Evolutionary conservation across 345 rosid genomes (phyloP), one percentile per base, ranked within the genome.

Genomic region (Crucihimalaya himalaica): DNA sequence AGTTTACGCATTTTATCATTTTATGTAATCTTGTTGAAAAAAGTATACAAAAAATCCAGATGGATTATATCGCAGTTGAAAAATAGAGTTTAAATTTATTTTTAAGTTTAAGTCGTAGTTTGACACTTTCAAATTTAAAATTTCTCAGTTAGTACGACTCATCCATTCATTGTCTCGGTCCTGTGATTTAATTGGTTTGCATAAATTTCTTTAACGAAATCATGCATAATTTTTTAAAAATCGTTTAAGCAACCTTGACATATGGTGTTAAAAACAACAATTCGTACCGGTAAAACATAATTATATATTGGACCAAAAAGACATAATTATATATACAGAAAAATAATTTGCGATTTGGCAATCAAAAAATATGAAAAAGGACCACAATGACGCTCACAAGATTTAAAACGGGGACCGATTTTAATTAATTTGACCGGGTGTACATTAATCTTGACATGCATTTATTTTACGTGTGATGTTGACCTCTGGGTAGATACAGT

Each of bases 331-430:
- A 23, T 23, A 23, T 3, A 23, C 3, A 23, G 2, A 23, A 23
- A 23, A 23, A 50, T 10, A 35, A 15, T 25, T 52, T 39, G 63
- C 8, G 63, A 72, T 29, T 7, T 54, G 56, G 57, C 25, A 23
- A 23, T 23, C 55, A 52, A 54, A 61, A 28, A 29, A 31, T 53
- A 31, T 34, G 77, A 73, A 47, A 23, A 35, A 66, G 78, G 73
- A 68, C 73, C 79, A 75, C 73, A 58, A 39, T 40, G 73, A 74
- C 31, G 59, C 78, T 65, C 43, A 13, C 4, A 8, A 51, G 55
- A 74, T 28, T 74, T n/a, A 61, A 75, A 68, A 68, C 29, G 69
- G 79, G 79, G 79, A 75, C 79, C 74, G 48, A 27, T 23, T 73
- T 27, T 52, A 56, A 39, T 46, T 31, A 68, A 75, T 75, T 75